Base-by-base conservation (phyloP, 495 filamentous ascomycete genomes). In the Cercophora samala region DNA sequence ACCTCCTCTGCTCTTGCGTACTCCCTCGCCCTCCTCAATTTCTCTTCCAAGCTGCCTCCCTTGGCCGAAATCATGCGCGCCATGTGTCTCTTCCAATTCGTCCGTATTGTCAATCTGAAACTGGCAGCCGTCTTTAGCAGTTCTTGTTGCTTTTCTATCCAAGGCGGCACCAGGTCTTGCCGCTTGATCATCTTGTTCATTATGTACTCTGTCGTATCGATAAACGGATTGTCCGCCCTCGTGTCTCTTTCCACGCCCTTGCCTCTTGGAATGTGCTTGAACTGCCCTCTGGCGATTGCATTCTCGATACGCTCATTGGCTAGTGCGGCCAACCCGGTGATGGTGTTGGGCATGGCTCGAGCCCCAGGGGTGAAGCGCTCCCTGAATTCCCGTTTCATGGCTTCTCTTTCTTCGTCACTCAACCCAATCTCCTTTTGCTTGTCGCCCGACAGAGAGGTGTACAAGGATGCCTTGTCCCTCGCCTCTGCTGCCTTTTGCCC, bases 121-220 rank as follows among this genome's bases (percentile, higher is more conserved):
- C 83, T 80, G 55, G 81, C 83, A 6, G 88, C 82, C 15, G 90
- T 86, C 63, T 83, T 86, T 5, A 88, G 83, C 8, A 99, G 80
- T 70, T 97, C 93, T 75, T 97, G 95, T 76, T 99, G 95, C 74
- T 97, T 98, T 76, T 98, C 95, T 60, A 99, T 97, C 96, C 90
- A 93, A 0, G 89, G 90, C 0, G 90, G 90, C 3, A 90, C 88
- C 56, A 92, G 88, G 11, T 91, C 95, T 75, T 99, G 95, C 64
- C 91, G 90, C 79, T 97, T 90, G 68, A 99, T 97, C 74, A 98
- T 97, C 79, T 96, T 96, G 76, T 99, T 99, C 89, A 99, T 89
- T 70, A 98, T 91, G 75, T 97, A 97, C 77, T 97, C 94, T 0
- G 96, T 98, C 1, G 95, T 98, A 75, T 98, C 93, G 42, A 98